Evolutionary conservation across 1,284 basidiomycete species (phyloP).

Genomic region (Heterobasidion parviporum): DNA sequence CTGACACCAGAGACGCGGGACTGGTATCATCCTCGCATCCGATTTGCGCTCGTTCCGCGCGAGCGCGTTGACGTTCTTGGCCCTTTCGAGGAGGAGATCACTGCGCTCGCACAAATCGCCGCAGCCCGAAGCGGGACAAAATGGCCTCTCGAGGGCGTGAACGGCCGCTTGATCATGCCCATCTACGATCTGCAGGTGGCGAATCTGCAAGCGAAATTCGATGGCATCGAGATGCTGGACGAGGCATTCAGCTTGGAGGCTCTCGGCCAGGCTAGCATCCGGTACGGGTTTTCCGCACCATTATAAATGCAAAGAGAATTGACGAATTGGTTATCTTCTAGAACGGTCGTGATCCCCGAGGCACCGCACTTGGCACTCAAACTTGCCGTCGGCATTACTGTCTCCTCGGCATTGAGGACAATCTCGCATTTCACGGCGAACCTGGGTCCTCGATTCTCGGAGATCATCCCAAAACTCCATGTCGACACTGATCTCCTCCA

Average conservation of each 20-base stretch:
- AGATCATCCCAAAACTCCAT: conserved; percentile 35
- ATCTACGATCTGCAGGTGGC: conserved; percentile 42
- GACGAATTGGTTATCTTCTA: conserved; percentile 19
- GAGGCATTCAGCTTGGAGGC: conserved; percentile 29
- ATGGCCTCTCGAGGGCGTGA: conserved; percentile 13
- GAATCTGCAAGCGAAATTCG: conserved; percentile 32
- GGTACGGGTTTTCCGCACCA: conserved; percentile 23
- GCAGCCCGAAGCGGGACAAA: conserved; percentile 19
- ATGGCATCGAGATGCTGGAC: conserved; percentile 29
- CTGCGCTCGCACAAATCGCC: conserved; percentile 22
- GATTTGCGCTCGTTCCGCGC: conserved; percentile 32
- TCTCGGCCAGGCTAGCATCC: conserved; percentile 40
- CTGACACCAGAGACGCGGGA: conserved; percentile 19
- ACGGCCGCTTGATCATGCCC: conserved; percentile 30
- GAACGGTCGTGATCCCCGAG: conserved; percentile 35
- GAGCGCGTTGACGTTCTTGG: conserved; percentile 28
- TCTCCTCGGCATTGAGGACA: conserved; percentile 43
- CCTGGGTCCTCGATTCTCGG: conserved; percentile 44
- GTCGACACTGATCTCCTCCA: conserved; percentile 30
- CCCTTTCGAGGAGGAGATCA: conserved; percentile 28
- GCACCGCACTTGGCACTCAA: conserved; percentile 35
- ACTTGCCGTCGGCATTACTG: conserved; percentile 40
- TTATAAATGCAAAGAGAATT: neutral
- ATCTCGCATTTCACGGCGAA: conserved; percentile 48
- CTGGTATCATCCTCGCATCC: conserved; percentile 40